These are phyloP conservation scores for Scheffersomyces segobiensis DNA, from an alignment of 1,139 yeast species.

Conservation along the genomic window DNA sequence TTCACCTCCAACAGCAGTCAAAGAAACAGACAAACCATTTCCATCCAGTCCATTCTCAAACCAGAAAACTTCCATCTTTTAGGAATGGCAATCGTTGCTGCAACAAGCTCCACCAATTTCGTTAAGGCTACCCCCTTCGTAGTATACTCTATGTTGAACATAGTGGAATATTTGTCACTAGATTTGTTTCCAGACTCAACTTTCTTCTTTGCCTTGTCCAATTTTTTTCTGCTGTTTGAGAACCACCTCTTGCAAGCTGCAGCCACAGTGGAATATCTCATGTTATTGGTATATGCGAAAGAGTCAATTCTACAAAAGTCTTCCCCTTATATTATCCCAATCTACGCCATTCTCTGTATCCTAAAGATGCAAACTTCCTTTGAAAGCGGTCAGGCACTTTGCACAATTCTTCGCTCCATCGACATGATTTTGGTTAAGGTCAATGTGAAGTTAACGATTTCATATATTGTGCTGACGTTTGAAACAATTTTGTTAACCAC, in stretches of 20 bases:
- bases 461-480: background rate
- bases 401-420: background rate
- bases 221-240: constrained; percentile 36
- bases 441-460: background rate
- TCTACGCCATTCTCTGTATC: background rate
- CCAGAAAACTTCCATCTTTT: constrained; percentile 51
- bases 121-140: constrained; percentile 45
- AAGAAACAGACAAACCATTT: background rate
- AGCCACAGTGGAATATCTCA: constrained; percentile 38
- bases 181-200: constrained; percentile 35
- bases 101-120: constrained; percentile 19
- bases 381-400: background rate
- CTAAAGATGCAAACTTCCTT: background rate
- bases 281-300: constrained; percentile 26
- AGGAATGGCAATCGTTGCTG: constrained; percentile 35
- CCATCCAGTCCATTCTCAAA: constrained; percentile 25
- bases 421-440: background rate
- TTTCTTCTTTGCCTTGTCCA: constrained; percentile 32
- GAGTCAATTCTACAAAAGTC: constrained; percentile 25
- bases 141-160: constrained; percentile 47
- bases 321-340: background rate
- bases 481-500: background rate
- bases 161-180: constrained; percentile 33
- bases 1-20: background rate
- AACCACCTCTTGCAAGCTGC: constrained; percentile 36